phyloP scores from a whole-genome alignment of 208 protist species.

The Trypanosoma scelopori region DNA sequence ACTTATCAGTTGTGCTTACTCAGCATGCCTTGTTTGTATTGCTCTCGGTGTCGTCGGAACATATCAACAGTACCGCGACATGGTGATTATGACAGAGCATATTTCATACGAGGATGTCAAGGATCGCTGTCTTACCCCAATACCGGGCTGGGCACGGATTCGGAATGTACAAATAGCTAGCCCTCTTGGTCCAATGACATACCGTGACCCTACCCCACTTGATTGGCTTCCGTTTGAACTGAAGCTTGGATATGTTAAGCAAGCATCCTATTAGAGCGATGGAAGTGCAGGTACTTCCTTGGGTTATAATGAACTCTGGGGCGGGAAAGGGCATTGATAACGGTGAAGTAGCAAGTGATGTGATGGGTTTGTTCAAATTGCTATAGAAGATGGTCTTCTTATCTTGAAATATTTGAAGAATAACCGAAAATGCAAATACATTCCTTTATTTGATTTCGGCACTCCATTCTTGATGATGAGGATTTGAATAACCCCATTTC shows the following conservation, averaged over 20 bases:
- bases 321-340: neutral
- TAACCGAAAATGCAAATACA: conserved; percentile 5
- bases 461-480: too few species aligned
- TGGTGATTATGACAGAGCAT: conserved; percentile 80
- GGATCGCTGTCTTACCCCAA: conserved; percentile 86
- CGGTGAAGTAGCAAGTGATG: conserved; percentile 7
- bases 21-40: conserved; percentile 35
- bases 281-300: conserved; percentile 9
- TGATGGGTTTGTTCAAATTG: conserved; percentile 18
- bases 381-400: conserved; percentile 23
- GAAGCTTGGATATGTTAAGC: conserved; percentile 89
- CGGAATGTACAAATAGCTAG: conserved; percentile 60
- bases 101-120: conserved; percentile 90
- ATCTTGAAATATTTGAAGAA: conserved; percentile 14
- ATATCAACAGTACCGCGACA: conserved; percentile 86
- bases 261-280: conserved; percentile 73
- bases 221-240: conserved; percentile 90
- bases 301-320: neutral
- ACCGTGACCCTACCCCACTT: conserved; percentile 83
- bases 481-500: too few species aligned
- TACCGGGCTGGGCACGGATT: conserved; percentile 82
- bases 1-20: conserved; percentile 45
- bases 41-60: conserved; percentile 48
- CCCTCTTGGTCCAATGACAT: conserved; percentile 67
- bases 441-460: too few species aligned